These are phyloP conservation scores for Macrolepiota dolichaula DNA, from an alignment of 768 basidiomycete species.

Conservation along the genomic window DNA sequence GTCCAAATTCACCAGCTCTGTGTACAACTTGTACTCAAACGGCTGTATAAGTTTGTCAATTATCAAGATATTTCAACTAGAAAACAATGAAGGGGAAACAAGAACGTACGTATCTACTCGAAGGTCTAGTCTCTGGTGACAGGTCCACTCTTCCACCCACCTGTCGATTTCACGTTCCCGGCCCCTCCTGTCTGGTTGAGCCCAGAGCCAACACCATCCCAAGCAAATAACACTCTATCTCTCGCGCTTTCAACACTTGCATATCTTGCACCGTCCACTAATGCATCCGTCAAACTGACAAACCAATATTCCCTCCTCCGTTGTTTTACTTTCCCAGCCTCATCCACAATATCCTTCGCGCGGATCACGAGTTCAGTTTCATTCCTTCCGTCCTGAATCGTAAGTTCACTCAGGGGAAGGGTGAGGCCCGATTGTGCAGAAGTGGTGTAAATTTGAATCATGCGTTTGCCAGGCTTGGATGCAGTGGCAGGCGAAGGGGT, in stretches of 20 bases:
- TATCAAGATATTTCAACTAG: no score
- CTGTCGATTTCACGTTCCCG: constrained; percentile 6
- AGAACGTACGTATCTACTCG: no score
- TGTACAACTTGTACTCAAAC: no score
- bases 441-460: constrained; percentile 10
- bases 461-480: neutral
- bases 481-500: neutral
- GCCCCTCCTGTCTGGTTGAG: neutral
- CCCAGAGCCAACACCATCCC: constrained; percentile 20
- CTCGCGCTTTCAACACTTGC: constrained; percentile 19
- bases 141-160: constrained; percentile 27
- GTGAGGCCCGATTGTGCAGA: constrained; percentile 21
- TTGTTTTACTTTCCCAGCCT: neutral
- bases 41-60: no score
- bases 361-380: constrained; percentile 29
- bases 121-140: constrained; percentile 12
- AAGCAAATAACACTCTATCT: constrained; percentile 23
- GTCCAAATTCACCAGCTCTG: no score
- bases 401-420: constrained; percentile 24
- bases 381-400: constrained; percentile 28
- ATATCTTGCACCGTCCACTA: constrained; percentile 22
- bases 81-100: no score
- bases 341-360: constrained; percentile 18
- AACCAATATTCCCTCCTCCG: constrained; percentile 29
- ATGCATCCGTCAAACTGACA: constrained; percentile 24